Conservation (phyloP, 306 rosid genomes). For the Crataegus laevigata region DNA sequence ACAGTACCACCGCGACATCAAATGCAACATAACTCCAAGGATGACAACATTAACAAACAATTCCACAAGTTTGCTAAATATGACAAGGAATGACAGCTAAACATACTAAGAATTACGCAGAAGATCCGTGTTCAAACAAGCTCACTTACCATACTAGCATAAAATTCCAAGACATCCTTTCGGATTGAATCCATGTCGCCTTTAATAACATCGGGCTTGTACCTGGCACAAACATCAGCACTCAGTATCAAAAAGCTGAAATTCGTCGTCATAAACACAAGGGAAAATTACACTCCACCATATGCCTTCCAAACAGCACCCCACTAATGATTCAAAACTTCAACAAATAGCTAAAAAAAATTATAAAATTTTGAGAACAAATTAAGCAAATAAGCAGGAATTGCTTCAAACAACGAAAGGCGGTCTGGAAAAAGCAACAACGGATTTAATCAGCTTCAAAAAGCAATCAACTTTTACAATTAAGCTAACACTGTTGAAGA, state of each 20-base stretch:
- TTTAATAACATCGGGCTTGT: slow-evolving; percentile 80
- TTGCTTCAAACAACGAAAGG: background rate
- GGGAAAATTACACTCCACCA: background rate
- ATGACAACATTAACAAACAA: background rate
- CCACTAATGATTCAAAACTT: background rate
- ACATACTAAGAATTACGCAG: background rate
- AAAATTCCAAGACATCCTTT: slow-evolving; percentile 66
- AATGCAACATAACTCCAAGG: background rate
- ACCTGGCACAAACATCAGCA: slow-evolving; percentile 36
- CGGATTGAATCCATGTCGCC: slow-evolving; percentile 95
- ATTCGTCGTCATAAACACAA: background rate
- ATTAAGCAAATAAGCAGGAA: background rate
- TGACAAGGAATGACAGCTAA: background rate
- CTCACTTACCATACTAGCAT: slow-evolving; percentile 42
- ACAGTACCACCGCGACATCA: background rate
- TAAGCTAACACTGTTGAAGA: background rate
- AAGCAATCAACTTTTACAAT: background rate
- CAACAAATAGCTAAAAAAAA: background rate
- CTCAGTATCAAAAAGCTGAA: slow-evolving; percentile 4
- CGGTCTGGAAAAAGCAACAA: background rate
- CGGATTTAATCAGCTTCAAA: background rate
- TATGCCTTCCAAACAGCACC: background rate
- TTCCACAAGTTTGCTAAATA: background rate
- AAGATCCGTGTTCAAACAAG: background rate
- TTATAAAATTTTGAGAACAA: background rate